Percentiles rank a stretch among this genome's conserved stretches.
Evolutionary conservation across 2,329 filamentous ascomycete genomes (phyloP).

Genomic region (Trichoderma breve): DNA sequence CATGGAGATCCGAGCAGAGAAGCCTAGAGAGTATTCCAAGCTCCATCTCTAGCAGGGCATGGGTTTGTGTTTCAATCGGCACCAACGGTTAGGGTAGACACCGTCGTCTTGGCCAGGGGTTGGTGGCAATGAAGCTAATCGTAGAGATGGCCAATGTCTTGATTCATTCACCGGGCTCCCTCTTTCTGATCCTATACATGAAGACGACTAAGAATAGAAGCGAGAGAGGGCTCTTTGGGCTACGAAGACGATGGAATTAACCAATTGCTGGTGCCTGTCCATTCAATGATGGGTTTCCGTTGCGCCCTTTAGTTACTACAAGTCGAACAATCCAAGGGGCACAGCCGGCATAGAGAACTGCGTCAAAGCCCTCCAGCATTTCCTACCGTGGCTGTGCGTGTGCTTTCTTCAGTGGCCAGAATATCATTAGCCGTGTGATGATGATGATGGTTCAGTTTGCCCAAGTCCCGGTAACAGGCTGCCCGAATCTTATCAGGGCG

Average conservation of each 20-base stretch:
- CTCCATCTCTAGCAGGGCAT: neutral
- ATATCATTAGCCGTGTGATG: neutral
- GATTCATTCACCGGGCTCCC: neutral
- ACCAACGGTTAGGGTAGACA: slow-evolving; percentile 10
- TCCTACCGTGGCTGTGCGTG: neutral
- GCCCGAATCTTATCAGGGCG: neutral
- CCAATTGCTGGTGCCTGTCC: neutral
- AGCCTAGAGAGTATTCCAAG: neutral
- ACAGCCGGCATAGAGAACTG: neutral
- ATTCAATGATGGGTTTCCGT: neutral
- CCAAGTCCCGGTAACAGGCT: neutral
- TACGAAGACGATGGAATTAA: neutral
- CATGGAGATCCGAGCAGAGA: slow-evolving; percentile 7
- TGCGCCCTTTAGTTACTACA: neutral
- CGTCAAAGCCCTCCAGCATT: neutral
- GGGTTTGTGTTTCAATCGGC: slow-evolving; percentile 11
- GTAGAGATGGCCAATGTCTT: neutral
- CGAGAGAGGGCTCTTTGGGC: neutral
- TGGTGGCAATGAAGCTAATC: neutral
- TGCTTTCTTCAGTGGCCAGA: neutral
- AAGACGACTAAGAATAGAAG: neutral
- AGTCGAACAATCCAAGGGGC: neutral
- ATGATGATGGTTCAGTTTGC: neutral
- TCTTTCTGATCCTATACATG: neutral
- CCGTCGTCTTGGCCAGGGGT: slow-evolving; percentile 7